Base-by-base conservation (phyloP, 2,329 filamentous ascomycete genomes). In the Pestalotiopsis sp. region DNA sequence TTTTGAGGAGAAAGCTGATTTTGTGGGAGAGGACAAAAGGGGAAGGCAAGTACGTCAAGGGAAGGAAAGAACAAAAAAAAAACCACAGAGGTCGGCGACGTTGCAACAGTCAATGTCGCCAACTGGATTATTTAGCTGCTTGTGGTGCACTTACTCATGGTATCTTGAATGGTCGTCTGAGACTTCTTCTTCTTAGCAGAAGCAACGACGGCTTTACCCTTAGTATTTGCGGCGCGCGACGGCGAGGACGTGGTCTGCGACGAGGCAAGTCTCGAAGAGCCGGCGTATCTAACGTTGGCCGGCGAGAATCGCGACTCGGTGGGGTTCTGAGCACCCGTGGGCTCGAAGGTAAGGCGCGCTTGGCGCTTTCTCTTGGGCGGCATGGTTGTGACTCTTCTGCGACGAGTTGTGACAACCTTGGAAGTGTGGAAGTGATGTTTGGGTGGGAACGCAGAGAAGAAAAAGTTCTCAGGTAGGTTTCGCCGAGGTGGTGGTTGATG, bases 311-410 rank as follows among this genome's bases (percentile, higher is more conserved):
- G 45, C n/a, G 70, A 70, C 14, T 66, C 58, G 5, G 75, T 71
- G 6, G 77, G 73, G 58, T 65, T 73, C 5, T 72, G 69, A 6
- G 69, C 68, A 25, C 65, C 70, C 7, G 73, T 72, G 12, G 78
- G 71, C 71, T 80, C 78, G 36, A 80, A 79, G 5, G 74, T 75
- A 63, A 80, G 74, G 66, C 71, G 73, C 13, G 76, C 71, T 59
- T 79, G 78, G 23, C 67, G 72, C 68, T 74, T 72, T 64, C 73
- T 69, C 69, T 75, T 70, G 41, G 72, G 72, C 67, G 27, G 73
- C 68, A 75, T 77, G 77, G 59, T 57, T 66, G 31, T 31, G 7
- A 31, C 31, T 31, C 31, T 31, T 31, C 7, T 7, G 31, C 7
- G 7, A 31, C 31, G 31, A 31, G 31, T 31, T 9, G 31, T 9